Base-by-base conservation (phyloP, 1,284 basidiomycete species). In the Sporisorium exsertum region DNA sequence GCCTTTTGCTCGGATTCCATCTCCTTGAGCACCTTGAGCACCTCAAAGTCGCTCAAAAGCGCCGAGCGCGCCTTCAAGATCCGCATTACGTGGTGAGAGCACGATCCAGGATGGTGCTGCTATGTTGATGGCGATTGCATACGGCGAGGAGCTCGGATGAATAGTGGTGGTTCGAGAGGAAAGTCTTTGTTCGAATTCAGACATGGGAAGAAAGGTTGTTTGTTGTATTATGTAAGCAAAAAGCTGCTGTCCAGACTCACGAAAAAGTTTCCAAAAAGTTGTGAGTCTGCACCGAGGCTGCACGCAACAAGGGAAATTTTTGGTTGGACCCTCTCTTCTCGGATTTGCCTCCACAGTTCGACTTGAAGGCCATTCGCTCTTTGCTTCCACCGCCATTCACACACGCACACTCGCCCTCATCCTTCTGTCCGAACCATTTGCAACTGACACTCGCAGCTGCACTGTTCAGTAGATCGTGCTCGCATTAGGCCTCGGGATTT, bases 21-120 rank as follows among this genome's bases (percentile, higher is more conserved):
- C 60, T 92, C 90, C 47, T 90, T 89, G 61, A 97, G 90, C 64
- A 95, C 89, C 20, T 89, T 84, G 46, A 96, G 88, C 71, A 97
- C 94, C 86, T 97, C 95, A 81, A 89, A 91, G 87, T 95, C 94
- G 46, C 92, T 91, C 13, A 95, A 89, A 61, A 95, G 90, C 10
- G 92, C 92, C 6, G 93, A 89, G 43, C 93, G 90, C 20, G 91
- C 86, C 72, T 92, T 91, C 63, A 95, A 81, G 66, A 97, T 91
- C 92, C 94, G 80, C 81, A 82, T 84, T n/a, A 16, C 46, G 53
- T 46, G 32, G n/a, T 20, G 3, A 18, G 5, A n/a, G 18, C 49
- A 24, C 22, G 22, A n/a, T 22, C 13, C 29, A 13, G 27, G 8
- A 26, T 43, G 18, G 32, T 26, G 40, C 27, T 53, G 10, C 37